A percentile compares a stretch with the other conserved stretches of the same genome.
Conservation (phyloP, 495 filamentous ascomycete species). For the Penicillium angulare region DNA sequence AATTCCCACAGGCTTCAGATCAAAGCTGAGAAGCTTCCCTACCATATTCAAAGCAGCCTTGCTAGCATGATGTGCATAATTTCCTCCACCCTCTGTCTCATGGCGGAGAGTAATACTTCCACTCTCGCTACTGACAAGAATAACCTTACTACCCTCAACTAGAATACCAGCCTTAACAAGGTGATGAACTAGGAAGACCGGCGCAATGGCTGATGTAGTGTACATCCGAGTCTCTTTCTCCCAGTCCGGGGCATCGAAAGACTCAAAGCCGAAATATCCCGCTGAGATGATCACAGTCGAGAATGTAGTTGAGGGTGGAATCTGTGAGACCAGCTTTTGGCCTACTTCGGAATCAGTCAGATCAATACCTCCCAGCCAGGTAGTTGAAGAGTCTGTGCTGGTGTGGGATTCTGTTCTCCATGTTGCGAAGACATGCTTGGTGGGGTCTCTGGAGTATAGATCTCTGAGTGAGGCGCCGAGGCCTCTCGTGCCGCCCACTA, state of each 20-base stretch:
- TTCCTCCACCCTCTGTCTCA: constrained; percentile 66
- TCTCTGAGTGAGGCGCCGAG: constrained; percentile 61
- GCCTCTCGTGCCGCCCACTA: constrained; percentile 67
- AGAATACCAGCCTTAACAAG: constrained; percentile 56
- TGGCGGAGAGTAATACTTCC: constrained; percentile 68
- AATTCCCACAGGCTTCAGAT: constrained; percentile 61
- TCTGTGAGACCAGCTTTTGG: constrained; percentile 41
- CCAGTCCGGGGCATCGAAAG: constrained; percentile 61
- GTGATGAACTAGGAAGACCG: constrained; percentile 62
- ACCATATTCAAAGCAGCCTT: constrained; percentile 76
- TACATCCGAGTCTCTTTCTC: constrained; percentile 69
- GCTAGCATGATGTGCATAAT: constrained; percentile 70
- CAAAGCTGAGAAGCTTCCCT: constrained; percentile 65
- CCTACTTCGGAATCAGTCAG: constrained; percentile 57
- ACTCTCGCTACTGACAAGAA: constrained; percentile 65
- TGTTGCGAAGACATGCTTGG: constrained; percentile 58
- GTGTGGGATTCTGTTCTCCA: constrained; percentile 44
- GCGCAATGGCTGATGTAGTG: constrained; percentile 63
- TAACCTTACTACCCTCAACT: constrained; percentile 53
- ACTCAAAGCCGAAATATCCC: constrained; percentile 66
- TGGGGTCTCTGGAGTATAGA: constrained; percentile 51
- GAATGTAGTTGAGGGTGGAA: constrained; percentile 43
- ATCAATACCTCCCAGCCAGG: constrained; percentile 54
- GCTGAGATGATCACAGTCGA: constrained; percentile 64
- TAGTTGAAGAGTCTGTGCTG: constrained; percentile 33